Evolutionary conservation across 192 early-diverging fungal species (phyloP), one percentile per base, ranked within the genome.

Genomic region (Geranomyces variabilis): DNA sequence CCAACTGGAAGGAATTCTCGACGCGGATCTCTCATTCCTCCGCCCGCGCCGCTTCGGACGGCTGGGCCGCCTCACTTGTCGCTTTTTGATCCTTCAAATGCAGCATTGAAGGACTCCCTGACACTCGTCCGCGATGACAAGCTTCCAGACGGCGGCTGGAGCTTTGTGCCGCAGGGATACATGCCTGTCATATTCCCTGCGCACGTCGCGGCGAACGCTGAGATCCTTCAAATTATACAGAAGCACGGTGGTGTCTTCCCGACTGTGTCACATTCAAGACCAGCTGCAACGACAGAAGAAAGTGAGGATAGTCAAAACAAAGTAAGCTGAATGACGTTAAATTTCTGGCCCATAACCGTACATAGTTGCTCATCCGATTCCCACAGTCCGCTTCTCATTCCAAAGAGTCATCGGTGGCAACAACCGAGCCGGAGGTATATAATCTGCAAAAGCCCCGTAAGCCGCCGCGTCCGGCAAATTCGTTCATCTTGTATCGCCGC

Each of bases 401-500:
- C 4, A 29, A 61, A 29, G 64, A 66, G 0, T 26, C 43, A 46
- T 9, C 41, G 21, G 14, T 24, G 9, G 41, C 45, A 17, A 3
- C 51, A 3, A 17, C 58, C 29, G 58, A 60, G 31, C 8, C 58
- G 29, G 48, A 51, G 22, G 2, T 19, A 5, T 62, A 70, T 55
- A 70, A 62, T 36, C 36, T 62, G 56, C 58, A 29, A 28, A 72
- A 72, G 44, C 78, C 70, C 24, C 71, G 34, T 51, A 68, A 75
- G 53, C 64, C 70, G 19, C 36, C 36, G 36, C 71, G 78, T 47
- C 89, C 89, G 33, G 82, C 81, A 58, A 90, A 90, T 61, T 89
- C 86, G 53, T 90, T 90, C 64, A 84, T 90, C 75, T 66, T 85
- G 19, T 90, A 87, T 77, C 85, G 89, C 57, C 71, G 82, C 24